Conservation (phyloP, 495 filamentous ascomycete genomes). For the Daldinia loculata region DNA sequence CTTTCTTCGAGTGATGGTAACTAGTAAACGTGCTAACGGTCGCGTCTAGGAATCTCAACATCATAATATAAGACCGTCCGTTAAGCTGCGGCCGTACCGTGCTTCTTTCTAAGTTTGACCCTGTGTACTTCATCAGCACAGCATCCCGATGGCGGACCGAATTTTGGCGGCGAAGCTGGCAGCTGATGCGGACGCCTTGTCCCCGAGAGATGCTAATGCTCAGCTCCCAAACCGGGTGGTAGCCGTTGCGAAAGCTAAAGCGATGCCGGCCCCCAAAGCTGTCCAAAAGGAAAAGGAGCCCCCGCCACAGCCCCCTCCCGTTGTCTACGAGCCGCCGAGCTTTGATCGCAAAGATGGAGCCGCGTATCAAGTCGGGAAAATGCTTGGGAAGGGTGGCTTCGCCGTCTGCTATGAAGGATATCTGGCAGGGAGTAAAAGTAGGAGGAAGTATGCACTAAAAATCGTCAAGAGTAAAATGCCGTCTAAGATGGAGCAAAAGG, state of each 20-base stretch:
- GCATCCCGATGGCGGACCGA: conserved; percentile 45
- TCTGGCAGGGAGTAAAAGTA: conserved; percentile 58
- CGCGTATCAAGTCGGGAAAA: conserved; percentile 81
- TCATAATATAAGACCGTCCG: conserved; percentile 7
- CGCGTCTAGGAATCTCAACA: conserved; percentile 12
- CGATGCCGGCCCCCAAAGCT: conserved; percentile 61
- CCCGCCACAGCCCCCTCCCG: conserved; percentile 77
- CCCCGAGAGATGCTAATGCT: conserved; percentile 74
- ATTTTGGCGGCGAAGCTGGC: conserved; percentile 49
- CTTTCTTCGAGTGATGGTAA: background rate
- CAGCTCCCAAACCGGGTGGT: conserved; percentile 54
- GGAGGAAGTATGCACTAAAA: conserved; percentile 82
- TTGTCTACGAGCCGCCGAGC: conserved; percentile 76
- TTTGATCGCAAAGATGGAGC: conserved; percentile 71
- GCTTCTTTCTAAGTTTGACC: conserved; percentile 14
- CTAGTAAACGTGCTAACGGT: conserved; percentile 12
- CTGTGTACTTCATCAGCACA: conserved; percentile 16
- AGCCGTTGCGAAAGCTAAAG: conserved; percentile 62
- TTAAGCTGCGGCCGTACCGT: conserved; percentile 13
- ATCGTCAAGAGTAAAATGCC: conserved; percentile 90
- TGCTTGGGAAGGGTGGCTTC: conserved; percentile 93
- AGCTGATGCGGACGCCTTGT: conserved; percentile 72
- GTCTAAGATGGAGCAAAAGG: conserved; percentile 86
- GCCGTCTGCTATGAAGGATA: conserved; percentile 88
- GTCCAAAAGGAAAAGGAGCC: conserved; percentile 70